These are phyloP conservation scores for Solanum raphanifolium DNA, from an alignment of 257 asterid species.

Conservation along the genomic window DNA sequence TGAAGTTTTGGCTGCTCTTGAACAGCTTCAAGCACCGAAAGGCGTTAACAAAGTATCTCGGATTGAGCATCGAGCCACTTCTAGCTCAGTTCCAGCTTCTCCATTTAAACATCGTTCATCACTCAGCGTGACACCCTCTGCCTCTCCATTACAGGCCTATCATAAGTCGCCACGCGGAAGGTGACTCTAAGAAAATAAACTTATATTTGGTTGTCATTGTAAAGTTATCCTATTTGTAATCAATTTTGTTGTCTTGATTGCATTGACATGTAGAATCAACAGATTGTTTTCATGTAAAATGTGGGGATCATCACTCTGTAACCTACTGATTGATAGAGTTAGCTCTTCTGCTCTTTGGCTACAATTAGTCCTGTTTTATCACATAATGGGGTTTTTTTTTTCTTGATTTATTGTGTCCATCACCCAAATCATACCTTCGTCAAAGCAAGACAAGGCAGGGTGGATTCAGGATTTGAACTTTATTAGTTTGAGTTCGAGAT, in stretches of 20 bases:
- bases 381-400: background rate
- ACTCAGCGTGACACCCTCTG: conserved; percentile 30
- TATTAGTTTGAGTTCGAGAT: no score
- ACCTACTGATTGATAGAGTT: background rate
- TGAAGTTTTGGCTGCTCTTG: conserved; percentile 47
- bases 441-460: no score
- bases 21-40: conserved; percentile 46
- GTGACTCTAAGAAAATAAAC: conserved; percentile 17
- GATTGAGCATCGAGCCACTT: conserved; percentile 12
- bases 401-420: background rate
- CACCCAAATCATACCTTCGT: background rate
- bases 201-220: background rate
- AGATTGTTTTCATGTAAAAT: background rate
- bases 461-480: no score
- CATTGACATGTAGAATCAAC: background rate
- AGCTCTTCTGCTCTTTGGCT: background rate
- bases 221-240: background rate
- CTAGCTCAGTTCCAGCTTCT: conserved; percentile 12
- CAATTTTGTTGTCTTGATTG: background rate
- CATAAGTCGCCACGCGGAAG: conserved; percentile 34
- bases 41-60: conserved; percentile 9
- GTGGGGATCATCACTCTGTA: background rate
- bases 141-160: conserved; percentile 42
- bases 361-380: background rate
- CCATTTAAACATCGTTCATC: conserved; percentile 30